Percentiles rank a stretch among this genome's conserved stretches.
These are phyloP conservation scores for Chalciporus sphaerocephalus DNA, from an alignment of 768 basidiomycete species.

Conservation along the genomic window DNA sequence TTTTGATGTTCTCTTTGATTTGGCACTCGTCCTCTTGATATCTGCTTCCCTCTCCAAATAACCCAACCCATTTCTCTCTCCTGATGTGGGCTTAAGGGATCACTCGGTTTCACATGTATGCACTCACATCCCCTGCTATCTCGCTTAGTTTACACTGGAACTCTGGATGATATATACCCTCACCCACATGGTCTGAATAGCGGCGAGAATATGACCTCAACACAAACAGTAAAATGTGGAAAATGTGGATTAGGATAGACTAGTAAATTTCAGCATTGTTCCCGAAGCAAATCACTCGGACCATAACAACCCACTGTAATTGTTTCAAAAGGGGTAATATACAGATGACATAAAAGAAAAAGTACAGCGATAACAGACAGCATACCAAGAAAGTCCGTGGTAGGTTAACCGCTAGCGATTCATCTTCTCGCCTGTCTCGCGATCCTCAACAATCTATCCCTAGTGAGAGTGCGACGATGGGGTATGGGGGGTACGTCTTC, in stretches of 20 bases:
- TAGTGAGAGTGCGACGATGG: conserved; percentile 17
- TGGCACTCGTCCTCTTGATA: conserved; percentile 14
- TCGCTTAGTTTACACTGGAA: conserved; percentile 10
- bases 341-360: background rate
- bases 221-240: too few relatives aligned
- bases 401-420: background rate
- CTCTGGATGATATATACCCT: conserved; percentile 16
- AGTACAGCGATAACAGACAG: conserved; percentile 3
- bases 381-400: background rate
- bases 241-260: too few relatives aligned
- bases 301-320: too few relatives aligned
- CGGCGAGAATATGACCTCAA: background rate
- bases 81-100: conserved; percentile 4
- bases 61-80: conserved; percentile 1
- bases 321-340: too few relatives aligned
- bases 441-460: conserved; percentile 10
- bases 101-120: conserved; percentile 8
- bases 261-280: too few relatives aligned
- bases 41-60: conserved; percentile 4
- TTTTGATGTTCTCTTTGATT: conserved; percentile 17
- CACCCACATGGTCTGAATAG: conserved; percentile 7
- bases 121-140: conserved; percentile 6
- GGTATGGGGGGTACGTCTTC: conserved; percentile 18
- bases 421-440: background rate
- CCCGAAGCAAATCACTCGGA: too few relatives aligned